A percentile compares a stretch with the other conserved stretches of the same genome.
These are phyloP conservation scores for Fusarium chlamydosporum DNA, from an alignment of 2,329 filamentous ascomycete species.

Conservation along the genomic window DNA sequence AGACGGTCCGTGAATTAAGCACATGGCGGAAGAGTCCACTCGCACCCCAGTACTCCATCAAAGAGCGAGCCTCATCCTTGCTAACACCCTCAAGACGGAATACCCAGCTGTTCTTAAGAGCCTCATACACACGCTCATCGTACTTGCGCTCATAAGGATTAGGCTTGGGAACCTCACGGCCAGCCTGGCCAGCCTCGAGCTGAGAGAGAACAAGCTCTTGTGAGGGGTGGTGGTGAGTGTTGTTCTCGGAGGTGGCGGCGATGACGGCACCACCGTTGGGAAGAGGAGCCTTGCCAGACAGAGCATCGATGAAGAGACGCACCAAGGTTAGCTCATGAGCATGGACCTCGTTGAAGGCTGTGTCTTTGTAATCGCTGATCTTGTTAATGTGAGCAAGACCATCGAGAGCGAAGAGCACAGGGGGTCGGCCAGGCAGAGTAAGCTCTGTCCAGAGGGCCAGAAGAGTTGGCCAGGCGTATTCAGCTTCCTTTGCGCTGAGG, in stretches of 20 bases:
- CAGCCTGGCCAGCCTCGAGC: slow-evolving; percentile 62
- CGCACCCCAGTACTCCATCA: slow-evolving; percentile 94
- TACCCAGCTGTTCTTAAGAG: slow-evolving; percentile 65
- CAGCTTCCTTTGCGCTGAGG: slow-evolving; percentile 79
- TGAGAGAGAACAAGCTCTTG: slow-evolving; percentile 77
- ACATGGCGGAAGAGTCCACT: slow-evolving; percentile 82
- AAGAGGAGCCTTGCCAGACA: slow-evolving; percentile 71
- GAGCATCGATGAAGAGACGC: slow-evolving; percentile 78
- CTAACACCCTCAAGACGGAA: slow-evolving; percentile 76
- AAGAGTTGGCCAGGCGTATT: slow-evolving; percentile 85
- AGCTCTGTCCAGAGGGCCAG: slow-evolving; percentile 86
- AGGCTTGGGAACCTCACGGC: slow-evolving; percentile 56
- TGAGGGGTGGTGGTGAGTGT: slow-evolving; percentile 73
- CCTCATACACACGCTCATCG: slow-evolving; percentile 69
- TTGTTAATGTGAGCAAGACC: slow-evolving; percentile 86
- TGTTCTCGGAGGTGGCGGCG: slow-evolving; percentile 80
- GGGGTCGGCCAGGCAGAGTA: slow-evolving; percentile 63
- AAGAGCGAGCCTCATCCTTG: slow-evolving; percentile 79
- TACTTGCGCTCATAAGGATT: slow-evolving; percentile 71
- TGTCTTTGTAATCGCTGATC: slow-evolving; percentile 79
- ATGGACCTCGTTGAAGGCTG: slow-evolving; percentile 82
- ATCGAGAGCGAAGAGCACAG: slow-evolving; percentile 82
- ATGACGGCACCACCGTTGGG: slow-evolving; percentile 84
- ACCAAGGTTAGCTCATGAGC: slow-evolving; percentile 86
- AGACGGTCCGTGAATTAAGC: slow-evolving; percentile 78